Conservation (phyloP, 208 protist genomes). For the Leishmania martiniquensis region DNA sequence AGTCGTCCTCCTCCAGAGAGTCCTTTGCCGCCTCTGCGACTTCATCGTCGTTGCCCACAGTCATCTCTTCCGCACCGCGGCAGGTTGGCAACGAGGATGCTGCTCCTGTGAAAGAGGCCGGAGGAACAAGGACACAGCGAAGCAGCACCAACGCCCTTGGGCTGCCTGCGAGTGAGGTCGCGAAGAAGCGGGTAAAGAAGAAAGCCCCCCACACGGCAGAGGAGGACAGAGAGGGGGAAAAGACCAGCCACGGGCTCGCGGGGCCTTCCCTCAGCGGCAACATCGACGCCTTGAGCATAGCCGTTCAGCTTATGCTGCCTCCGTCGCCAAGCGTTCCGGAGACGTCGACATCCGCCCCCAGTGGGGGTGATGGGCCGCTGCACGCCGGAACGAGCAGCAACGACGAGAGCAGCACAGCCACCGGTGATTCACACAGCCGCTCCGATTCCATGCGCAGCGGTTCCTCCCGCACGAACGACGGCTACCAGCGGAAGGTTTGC, state of each 20-base stretch:
- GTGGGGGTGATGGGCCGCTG: background rate
- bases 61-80: background rate
- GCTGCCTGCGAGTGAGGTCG: background rate
- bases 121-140: background rate
- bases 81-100: no score
- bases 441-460: conserved; percentile 19
- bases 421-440: conserved; percentile 11
- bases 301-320: conserved; percentile 17
- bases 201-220: background rate
- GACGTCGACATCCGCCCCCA: background rate
- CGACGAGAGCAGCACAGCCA: conserved; percentile 11
- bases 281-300: conserved; percentile 26
- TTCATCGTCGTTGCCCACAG: no score
- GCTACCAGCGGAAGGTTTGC: conserved; percentile 21
- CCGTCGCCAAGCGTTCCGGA: background rate
- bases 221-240: background rate
- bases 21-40: background rate
- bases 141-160: background rate
- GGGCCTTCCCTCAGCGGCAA: background rate
- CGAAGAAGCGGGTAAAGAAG: background rate
- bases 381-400: background rate
- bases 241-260: background rate
- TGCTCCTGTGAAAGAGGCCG: background rate
- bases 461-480: conserved; percentile 4
- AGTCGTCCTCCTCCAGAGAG: background rate